Evolutionary conservation across 805 yeast genomes (phyloP).

Genomic region (Ogataea allantospora): DNA sequence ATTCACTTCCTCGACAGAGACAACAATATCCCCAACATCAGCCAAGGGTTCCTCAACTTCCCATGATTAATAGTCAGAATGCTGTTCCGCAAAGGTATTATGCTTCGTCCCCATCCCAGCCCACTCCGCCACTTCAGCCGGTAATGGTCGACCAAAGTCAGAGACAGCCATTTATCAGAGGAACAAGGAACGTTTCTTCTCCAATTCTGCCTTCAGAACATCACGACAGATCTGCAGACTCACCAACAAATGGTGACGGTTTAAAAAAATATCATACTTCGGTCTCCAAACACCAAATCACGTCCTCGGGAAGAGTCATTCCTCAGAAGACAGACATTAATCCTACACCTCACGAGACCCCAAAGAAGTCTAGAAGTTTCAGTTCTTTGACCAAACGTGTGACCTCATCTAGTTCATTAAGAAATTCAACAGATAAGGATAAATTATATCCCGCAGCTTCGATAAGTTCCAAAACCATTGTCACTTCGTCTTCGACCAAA

Average conservation of each 20-base stretch:
- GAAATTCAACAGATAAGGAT: constrained; percentile 33
- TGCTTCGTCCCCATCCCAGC: constrained; percentile 6
- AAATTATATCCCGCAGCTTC: constrained; percentile 29
- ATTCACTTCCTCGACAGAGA: constrained; percentile 4
- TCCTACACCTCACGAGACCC: constrained; percentile 24
- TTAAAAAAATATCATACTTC: constrained; percentile 36
- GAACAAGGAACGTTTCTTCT: constrained; percentile 27
- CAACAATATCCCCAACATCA: constrained; percentile 1
- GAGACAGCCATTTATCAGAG: constrained; percentile 34
- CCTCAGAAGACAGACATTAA: constrained; percentile 45
- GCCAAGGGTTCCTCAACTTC: constrained; percentile 6
- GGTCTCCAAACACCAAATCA: constrained; percentile 35
- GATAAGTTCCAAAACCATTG: constrained; percentile 43
- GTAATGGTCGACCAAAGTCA: constrained; percentile 8
- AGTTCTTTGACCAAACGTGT: constrained; percentile 43
- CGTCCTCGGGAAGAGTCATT: constrained; percentile 43
- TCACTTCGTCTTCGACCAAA: constrained; percentile 42
- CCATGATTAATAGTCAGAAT: constrained; percentile 22
- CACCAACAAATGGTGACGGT: constrained; percentile 14
- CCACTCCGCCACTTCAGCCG: constrained; percentile 10
- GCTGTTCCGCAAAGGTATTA: constrained; percentile 27
- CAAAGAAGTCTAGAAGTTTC: constrained; percentile 46
- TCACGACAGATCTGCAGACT: constrained; percentile 7
- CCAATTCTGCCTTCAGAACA: constrained; percentile 23
- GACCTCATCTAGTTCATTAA: constrained; percentile 32